These are phyloP conservation scores for Paramyrothecium sp. DNA, from an alignment of 2,329 filamentous ascomycete genomes.

Conservation along the genomic window DNA sequence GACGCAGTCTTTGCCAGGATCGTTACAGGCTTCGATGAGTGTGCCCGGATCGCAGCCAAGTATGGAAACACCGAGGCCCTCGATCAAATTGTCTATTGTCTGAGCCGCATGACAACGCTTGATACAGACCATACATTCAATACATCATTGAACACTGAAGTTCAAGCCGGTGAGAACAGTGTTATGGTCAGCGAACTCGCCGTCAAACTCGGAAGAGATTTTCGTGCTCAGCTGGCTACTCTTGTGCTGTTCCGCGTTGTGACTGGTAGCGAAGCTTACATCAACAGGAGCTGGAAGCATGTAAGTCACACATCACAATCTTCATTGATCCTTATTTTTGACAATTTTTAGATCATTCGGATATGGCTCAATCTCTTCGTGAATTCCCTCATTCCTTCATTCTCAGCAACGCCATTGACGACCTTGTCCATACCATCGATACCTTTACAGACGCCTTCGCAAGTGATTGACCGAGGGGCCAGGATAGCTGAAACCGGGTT, in stretches of 20 bases:
- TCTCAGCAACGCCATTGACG: conserved; percentile 63
- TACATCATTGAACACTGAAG: conserved; percentile 89
- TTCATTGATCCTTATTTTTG: conserved; percentile 2
- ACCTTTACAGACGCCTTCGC: conserved; percentile 85
- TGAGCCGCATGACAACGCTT: conserved; percentile 87
- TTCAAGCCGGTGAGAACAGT: conserved; percentile 85
- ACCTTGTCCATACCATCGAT: conserved; percentile 75
- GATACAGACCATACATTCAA: conserved; percentile 74
- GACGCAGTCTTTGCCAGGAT: conserved; percentile 93
- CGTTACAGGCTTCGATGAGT: conserved; percentile 93
- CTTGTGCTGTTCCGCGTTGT: conserved; percentile 94
- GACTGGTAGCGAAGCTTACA: conserved; percentile 75
- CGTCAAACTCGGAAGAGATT: conserved; percentile 91
- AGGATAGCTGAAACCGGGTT: conserved; percentile 79
- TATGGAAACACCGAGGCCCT: conserved; percentile 83
- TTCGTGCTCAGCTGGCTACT: conserved; percentile 89
- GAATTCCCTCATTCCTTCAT: conserved; percentile 86
- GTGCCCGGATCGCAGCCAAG: conserved; percentile 84
- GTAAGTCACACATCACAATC: conserved; percentile 47
- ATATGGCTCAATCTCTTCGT: conserved; percentile 96
- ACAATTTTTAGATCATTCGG: conserved; percentile 65
- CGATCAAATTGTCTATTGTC: conserved; percentile 87
- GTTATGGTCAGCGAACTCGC: conserved; percentile 99
- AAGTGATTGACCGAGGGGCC: conserved; percentile 85
- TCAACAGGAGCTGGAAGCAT: conserved; percentile 75